Percentiles rank a stretch among this genome's conserved stretches.
phyloP scores from a whole-genome alignment of 192 early-diverging fungal species.

The Coemansia sp. region DNA sequence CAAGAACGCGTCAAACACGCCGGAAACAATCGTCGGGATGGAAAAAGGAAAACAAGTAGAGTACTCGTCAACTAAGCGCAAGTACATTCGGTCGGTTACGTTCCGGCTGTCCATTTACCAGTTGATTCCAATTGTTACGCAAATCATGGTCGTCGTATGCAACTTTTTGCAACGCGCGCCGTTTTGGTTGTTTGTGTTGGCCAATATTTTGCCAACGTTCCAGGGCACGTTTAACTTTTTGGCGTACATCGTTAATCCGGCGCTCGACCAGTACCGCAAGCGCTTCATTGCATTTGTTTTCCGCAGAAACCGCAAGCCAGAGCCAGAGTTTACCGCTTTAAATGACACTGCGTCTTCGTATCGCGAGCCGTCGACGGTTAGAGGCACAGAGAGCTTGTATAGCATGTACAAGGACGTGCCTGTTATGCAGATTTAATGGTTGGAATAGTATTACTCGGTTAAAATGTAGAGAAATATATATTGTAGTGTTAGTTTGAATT shows the following conservation, averaged over 20 bases:
- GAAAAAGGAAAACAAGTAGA: background rate
- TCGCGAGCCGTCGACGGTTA: background rate
- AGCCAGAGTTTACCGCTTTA: background rate
- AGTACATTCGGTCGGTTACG: slow-evolving; percentile 13
- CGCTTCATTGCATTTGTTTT: background rate
- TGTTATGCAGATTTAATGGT: background rate
- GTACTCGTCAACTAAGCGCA: slow-evolving; percentile 2
- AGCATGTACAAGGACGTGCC: background rate
- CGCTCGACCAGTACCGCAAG: slow-evolving; percentile 14
- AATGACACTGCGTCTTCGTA: background rate
- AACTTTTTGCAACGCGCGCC: slow-evolving; percentile 24
- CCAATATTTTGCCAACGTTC: slow-evolving; percentile 34
- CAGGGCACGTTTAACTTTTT: slow-evolving; percentile 44
- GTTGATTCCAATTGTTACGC: slow-evolving; percentile 33
- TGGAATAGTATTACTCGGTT: too few species aligned
- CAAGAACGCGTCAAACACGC: slow-evolving; percentile 1
- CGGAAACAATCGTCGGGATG: background rate
- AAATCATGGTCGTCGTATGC: slow-evolving; percentile 32
- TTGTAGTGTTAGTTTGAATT: too few species aligned
- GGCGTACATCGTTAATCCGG: slow-evolving; percentile 21
- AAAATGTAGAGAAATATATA: background rate
- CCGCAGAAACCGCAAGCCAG: background rate
- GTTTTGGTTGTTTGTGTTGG: slow-evolving; percentile 44
- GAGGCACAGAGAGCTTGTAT: background rate
- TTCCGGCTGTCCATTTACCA: slow-evolving; percentile 22